Evolutionary conservation across 108 stramenopile genomes (phyloP).

Genomic region (Skeletonema potamos): DNA sequence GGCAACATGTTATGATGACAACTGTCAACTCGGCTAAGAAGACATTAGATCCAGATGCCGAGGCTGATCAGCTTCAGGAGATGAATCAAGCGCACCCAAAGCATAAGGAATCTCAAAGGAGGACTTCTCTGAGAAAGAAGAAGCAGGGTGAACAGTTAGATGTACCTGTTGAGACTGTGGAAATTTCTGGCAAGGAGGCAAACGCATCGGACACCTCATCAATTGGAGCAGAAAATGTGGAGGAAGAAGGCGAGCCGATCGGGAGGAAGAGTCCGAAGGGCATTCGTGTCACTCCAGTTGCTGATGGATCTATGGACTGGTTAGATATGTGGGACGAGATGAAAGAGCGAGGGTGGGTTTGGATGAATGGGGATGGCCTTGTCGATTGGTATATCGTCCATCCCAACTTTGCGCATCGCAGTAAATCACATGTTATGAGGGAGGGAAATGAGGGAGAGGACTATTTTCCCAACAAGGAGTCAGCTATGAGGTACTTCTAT

Average conservation of each 20-base stretch:
- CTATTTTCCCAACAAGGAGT: conserved; percentile 25
- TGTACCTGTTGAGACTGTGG: conserved; percentile 12
- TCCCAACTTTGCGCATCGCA: conserved; percentile 5
- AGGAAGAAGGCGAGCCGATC: background rate
- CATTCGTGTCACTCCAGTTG: background rate
- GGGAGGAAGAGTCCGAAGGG: background rate
- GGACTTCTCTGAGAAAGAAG: background rate
- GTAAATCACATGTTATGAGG: conserved; percentile 3
- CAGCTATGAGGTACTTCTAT: conserved; percentile 18
- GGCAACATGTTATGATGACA: background rate
- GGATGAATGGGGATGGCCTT: conserved; percentile 4
- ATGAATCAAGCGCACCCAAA: background rate
- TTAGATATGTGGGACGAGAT: conserved; percentile 14
- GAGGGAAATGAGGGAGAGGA: conserved; percentile 4
- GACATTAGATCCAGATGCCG: too few relatives aligned
- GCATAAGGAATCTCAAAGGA: background rate
- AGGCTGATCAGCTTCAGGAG: too few relatives aligned
- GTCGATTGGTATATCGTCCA: conserved; percentile 20
- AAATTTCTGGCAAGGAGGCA: background rate
- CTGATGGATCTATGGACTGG: conserved; percentile 3
- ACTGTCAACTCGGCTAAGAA: background rate
- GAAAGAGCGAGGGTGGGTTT: conserved; percentile 21
- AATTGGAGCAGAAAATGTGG: background rate
- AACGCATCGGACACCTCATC: conserved; percentile 6
- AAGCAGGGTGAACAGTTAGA: too few relatives aligned